Conservation (phyloP, 2,329 filamentous ascomycete species). For the Aspergillus sp. region DNA sequence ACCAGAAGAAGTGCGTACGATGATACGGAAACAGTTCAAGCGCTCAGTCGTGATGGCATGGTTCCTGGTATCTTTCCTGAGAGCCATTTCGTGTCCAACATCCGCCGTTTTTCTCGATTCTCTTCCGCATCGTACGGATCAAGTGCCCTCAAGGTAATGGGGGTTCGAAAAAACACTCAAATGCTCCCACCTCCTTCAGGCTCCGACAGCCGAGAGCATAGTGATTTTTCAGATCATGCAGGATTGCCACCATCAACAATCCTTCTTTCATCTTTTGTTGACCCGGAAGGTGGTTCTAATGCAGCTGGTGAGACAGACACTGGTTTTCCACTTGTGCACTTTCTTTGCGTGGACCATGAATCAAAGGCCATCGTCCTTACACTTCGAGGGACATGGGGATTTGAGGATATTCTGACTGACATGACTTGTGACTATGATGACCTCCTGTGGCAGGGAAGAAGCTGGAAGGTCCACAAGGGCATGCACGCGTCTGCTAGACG, state of each 20-base stretch:
- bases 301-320: slow-evolving; percentile 58
- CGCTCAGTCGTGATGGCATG: slow-evolving; percentile 37
- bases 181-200: slow-evolving; percentile 20
- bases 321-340: slow-evolving; percentile 65
- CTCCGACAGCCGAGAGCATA: slow-evolving; percentile 37
- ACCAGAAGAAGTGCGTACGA: slow-evolving; percentile 40
- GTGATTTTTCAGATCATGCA: slow-evolving; percentile 40
- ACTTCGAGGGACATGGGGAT: slow-evolving; percentile 64
- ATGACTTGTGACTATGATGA: slow-evolving; percentile 69
- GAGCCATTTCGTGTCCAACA: slow-evolving; percentile 40
- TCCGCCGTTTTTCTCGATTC: slow-evolving; percentile 42
- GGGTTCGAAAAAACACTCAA: slow-evolving; percentile 29
- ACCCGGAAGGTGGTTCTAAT: slow-evolving; percentile 61
- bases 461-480: slow-evolving; percentile 67
- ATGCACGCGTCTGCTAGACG: slow-evolving; percentile 65
- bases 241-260: slow-evolving; percentile 41
- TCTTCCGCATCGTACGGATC: slow-evolving; percentile 43
- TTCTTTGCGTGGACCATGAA: slow-evolving; percentile 64
- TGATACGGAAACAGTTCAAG: slow-evolving; percentile 37
- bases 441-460: slow-evolving; percentile 50
- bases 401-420: slow-evolving; percentile 66
- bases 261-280: slow-evolving; percentile 63
- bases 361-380: slow-evolving; percentile 67
- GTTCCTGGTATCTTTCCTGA: slow-evolving; percentile 42
- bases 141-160: slow-evolving; percentile 43